Conservation (phyloP, 2,329 filamentous ascomycete genomes). For the Pseudocercospora musae region DNA sequence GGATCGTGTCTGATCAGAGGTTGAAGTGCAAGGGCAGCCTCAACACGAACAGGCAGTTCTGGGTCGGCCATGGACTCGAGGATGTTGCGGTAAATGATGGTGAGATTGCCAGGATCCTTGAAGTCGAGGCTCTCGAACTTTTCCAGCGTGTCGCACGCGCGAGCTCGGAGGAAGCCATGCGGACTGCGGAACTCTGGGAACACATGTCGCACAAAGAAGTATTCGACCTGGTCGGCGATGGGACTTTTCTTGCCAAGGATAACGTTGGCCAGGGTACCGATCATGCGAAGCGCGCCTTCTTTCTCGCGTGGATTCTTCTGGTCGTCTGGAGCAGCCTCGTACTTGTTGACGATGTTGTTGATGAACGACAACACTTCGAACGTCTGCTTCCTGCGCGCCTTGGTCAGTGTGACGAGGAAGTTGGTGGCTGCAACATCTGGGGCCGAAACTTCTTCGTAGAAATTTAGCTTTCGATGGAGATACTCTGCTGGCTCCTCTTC, state of each 20-base stretch:
- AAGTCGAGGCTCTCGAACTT: slow-evolving; percentile 98
- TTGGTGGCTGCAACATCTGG: slow-evolving; percentile 95
- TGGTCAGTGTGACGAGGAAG: slow-evolving; percentile 91
- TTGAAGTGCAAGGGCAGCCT: slow-evolving; percentile 88
- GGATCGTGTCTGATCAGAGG: slow-evolving; percentile 93
- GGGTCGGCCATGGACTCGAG: slow-evolving; percentile 93
- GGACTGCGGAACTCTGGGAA: slow-evolving; percentile 95
- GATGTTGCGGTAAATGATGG: slow-evolving; percentile 95
- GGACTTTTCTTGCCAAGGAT: slow-evolving; percentile 98
- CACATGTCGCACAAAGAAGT: slow-evolving; percentile 96
- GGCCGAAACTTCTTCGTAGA: slow-evolving; percentile 93
- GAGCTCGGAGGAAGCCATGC: slow-evolving; percentile 87
- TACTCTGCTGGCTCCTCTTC: slow-evolving; percentile 94
- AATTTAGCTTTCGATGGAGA: slow-evolving; percentile 94
- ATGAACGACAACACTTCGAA: slow-evolving; percentile 93
- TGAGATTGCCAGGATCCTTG: slow-evolving; percentile 91
- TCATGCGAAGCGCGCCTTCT: slow-evolving; percentile 95
- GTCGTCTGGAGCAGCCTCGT: slow-evolving; percentile 77
- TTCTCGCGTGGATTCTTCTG: slow-evolving; percentile 94
- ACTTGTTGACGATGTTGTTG: slow-evolving; percentile 90
- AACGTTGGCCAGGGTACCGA: slow-evolving; percentile 88
- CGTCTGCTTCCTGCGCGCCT: slow-evolving; percentile 90
- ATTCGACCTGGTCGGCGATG: slow-evolving; percentile 95
- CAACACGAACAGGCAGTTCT: slow-evolving; percentile 90
- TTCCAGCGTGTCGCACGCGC: slow-evolving; percentile 94